Base-by-base conservation (phyloP, 495 filamentous ascomycete genomes). In the Pyrenula massariospora region DNA sequence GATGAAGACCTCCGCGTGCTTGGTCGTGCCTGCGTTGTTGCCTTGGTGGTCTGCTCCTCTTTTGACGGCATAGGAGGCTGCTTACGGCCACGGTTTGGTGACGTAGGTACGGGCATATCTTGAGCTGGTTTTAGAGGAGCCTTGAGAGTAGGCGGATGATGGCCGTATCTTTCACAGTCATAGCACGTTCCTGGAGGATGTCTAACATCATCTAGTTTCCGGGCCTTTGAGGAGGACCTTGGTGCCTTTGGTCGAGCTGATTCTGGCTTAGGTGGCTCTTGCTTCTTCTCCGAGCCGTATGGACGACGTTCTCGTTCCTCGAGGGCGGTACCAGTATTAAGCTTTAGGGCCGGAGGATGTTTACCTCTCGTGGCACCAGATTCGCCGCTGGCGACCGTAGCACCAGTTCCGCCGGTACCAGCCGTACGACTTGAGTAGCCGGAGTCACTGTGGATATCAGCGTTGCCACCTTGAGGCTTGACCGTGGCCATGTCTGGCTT, bases 341-440 rank as follows among this genome's bases (percentile, higher is more conserved):
- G 56, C 58, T 69, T 77, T 68, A 68, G 69, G 68, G 70, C 65
- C 50, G 60, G 58, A 49, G 71, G 68, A 55, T 64, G 74, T 60
- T 68, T 72, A 59, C 68, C 69, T 66, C 71, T 76, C 59, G 69
- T 72, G 57, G 73, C 70, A 25, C 67, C 74, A 58, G 79, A 79
- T 71, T 78, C 74, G 69, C 76, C 74, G 67, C 74, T 79, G 65
- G 70, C 72, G 59, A 68, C 70, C 24, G 80, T 80, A 61, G 79
- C 77, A 42, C 31, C 15, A 15, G 31, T 42, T 8, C 31, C 31
- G 15, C 31, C 31, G 31, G 31, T 42, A 42, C 31, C 31, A 57
- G 73, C 70, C 58, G 78, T 84, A 67, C 77, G 82, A 74, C 76
- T 83, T 59, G 81, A 84, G 73, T 84, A 84, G 55, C 81, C 82